Base-by-base conservation (phyloP, 2,329 filamentous ascomycete species). In the Cucurbitaria berberidis region DNA sequence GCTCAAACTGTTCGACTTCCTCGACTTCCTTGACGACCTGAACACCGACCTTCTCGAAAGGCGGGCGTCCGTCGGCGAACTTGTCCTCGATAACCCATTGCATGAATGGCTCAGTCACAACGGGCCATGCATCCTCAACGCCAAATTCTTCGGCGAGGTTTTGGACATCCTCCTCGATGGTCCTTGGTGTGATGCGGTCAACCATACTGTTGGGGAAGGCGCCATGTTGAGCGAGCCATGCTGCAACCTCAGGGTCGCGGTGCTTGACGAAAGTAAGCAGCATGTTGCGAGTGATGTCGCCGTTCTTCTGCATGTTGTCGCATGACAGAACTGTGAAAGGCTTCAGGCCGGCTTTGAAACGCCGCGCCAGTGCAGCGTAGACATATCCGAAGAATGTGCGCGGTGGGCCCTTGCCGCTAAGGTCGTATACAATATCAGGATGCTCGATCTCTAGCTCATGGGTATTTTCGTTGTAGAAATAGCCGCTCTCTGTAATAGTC, bases 121-220 rank as follows among this genome's bases (percentile, higher is more conserved):
- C 66, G 18, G 66, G 66, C 66, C 66, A 69, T 11, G 60, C 45
- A 26, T 69, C 66, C 44, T 65, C 57, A 16, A 69, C 53, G 21
- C 64, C 63, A 8, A 69, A 69, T 18, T 66, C 53, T 26, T 62
- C 45, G 38, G 62, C 59, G 27, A 69, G 56, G 45, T 44, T 55
- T 46, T 44, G 16, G 36, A 62, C 64, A 55, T 69, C 64, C 29
- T 55, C 59, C 9, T 66, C 63, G 13, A 57, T 56, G 29, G 66
- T 69, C 29, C 64, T 55, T 22, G 66, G 66, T 16, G 66, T 69
- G 44, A 69, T 69, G n/a, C 66, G 60, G 59, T 69, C 66, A 6
- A 69, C 66, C 66, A 69, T 69, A 45, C 62, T 65, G 62, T 69
- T 69, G 48, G 66, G 66, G 60, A 69, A 69, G 27, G 66, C 66